phyloP scores from a whole-genome alignment of 495 filamentous ascomycete species.

The Hamigera avellanea region DNA sequence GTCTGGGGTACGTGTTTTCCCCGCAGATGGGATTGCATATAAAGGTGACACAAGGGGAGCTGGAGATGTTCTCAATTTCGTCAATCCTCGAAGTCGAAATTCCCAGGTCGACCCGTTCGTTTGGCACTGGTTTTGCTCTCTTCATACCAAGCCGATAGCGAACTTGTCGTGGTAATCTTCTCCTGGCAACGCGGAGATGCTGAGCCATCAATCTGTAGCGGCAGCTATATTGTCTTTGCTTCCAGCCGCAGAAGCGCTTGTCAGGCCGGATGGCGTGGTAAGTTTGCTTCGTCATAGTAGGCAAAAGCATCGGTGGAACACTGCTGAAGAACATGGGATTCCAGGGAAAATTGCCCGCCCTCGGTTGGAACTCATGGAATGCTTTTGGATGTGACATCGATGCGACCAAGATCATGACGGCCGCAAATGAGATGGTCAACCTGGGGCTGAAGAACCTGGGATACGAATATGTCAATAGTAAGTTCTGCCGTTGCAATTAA shows the following conservation, averaged over 20 bases:
- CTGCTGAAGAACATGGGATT: no score
- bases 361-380: conserved; percentile 54
- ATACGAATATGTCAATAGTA: conserved; percentile 54
- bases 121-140: no score
- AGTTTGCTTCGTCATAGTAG: background rate
- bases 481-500: conserved; percentile 17
- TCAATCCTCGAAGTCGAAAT: no score
- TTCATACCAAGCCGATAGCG: no score
- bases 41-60: no score
- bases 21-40: no score
- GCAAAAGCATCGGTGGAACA: background rate
- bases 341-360: conserved; percentile 38
- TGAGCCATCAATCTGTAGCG: background rate
- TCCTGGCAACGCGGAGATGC: background rate
- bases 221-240: conserved; percentile 8
- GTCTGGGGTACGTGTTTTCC: no score
- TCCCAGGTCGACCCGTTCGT: no score
- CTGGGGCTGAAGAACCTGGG: conserved; percentile 49
- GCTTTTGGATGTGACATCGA: conserved; percentile 46
- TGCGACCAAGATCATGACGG: conserved; percentile 37
- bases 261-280: conserved; percentile 18
- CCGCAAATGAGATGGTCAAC: conserved; percentile 37
- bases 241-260: conserved; percentile 13
- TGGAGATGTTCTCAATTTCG: no score
- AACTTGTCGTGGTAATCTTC: no score